A percentile compares a stretch with the other conserved stretches of the same genome.
phyloP scores from a whole-genome alignment of 108 stramenopile genomes.

The Nannochloropsis salina region DNA sequence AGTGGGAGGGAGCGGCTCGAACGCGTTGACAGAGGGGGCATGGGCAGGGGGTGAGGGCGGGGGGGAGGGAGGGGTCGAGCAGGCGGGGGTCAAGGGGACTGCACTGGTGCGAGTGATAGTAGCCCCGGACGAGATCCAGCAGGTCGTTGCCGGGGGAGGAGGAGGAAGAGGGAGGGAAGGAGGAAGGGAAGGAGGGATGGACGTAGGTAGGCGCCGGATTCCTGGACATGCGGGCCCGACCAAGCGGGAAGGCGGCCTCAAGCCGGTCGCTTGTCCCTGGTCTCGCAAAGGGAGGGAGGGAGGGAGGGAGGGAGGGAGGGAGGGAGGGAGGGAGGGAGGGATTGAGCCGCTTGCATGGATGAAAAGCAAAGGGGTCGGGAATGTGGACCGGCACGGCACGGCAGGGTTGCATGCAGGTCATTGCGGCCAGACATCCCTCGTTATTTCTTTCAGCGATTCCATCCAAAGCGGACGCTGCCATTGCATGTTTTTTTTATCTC shows the following conservation, averaged over 20 bases:
- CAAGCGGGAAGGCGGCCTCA: neutral
- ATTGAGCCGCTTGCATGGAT: neutral
- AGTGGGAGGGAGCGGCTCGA: neutral
- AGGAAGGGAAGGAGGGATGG: constrained; percentile 4
- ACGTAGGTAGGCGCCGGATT: neutral
- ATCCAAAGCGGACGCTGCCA: neutral
- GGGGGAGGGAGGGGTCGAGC: neutral
- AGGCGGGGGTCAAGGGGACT: neutral
- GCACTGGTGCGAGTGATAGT: neutral
- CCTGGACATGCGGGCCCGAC: neutral
- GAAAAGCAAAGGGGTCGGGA: no score
- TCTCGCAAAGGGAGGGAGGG: neutral
- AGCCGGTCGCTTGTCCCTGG: neutral
- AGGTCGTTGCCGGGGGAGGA: neutral
- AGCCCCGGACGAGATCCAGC: neutral
- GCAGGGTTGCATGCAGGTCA: no score
- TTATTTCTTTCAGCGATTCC: no score
- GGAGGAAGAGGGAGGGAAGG: neutral
- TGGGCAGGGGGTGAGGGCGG: neutral
- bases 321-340: neutral
- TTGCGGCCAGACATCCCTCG: no score
- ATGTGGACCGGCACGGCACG: no score
- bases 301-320: neutral
- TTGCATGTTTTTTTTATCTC: neutral
- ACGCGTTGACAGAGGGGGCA: neutral